Evolutionary conservation across 495 filamentous ascomycete species (phyloP).

Genomic region (Podospora pseudopauciseta): DNA sequence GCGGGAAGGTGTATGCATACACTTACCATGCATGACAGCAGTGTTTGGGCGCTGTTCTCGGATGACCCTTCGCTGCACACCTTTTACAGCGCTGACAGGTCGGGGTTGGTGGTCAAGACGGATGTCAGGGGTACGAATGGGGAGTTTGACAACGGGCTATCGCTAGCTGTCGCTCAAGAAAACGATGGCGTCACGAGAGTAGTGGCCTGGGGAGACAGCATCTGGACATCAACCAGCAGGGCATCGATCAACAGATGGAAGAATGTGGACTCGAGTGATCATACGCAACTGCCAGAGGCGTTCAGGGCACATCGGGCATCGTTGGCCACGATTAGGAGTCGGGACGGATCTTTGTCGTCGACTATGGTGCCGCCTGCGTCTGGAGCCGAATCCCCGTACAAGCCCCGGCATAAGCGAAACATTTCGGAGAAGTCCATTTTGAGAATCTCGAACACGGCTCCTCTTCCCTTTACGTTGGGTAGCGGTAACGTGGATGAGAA

Average conservation of each 20-base stretch:
- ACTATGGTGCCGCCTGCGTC: slow-evolving; percentile 14
- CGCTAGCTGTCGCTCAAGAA: slow-evolving; percentile 83
- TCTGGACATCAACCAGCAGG: slow-evolving; percentile 92
- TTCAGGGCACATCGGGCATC: slow-evolving; percentile 55
- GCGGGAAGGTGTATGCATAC: slow-evolving; percentile 96
- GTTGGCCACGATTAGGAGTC: slow-evolving; percentile 39
- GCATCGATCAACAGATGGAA: slow-evolving; percentile 95
- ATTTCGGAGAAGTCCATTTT: slow-evolving; percentile 57
- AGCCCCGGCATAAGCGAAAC: slow-evolving; percentile 37
- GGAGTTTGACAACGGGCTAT: slow-evolving; percentile 86
- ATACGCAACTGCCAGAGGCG: slow-evolving; percentile 50
- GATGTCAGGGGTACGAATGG: slow-evolving; percentile 68
- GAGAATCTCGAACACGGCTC: slow-evolving; percentile 77
- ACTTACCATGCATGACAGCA: slow-evolving; percentile 96
- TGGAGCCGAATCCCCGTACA: slow-evolving; percentile 58
- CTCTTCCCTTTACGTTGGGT: slow-evolving; percentile 54
- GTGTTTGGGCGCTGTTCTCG: slow-evolving; percentile 94
- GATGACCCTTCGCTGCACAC: slow-evolving; percentile 79
- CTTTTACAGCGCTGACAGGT: slow-evolving; percentile 91
- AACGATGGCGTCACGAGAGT: slow-evolving; percentile 86
- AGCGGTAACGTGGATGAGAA: slow-evolving; percentile 42
- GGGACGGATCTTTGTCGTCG: slow-evolving; percentile 20
- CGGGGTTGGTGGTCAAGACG: slow-evolving; percentile 89
- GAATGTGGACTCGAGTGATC: slow-evolving; percentile 71
- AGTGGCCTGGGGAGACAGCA: slow-evolving; percentile 70